Base-by-base conservation (phyloP, 768 basidiomycete species). In the Trametes villosa region DNA sequence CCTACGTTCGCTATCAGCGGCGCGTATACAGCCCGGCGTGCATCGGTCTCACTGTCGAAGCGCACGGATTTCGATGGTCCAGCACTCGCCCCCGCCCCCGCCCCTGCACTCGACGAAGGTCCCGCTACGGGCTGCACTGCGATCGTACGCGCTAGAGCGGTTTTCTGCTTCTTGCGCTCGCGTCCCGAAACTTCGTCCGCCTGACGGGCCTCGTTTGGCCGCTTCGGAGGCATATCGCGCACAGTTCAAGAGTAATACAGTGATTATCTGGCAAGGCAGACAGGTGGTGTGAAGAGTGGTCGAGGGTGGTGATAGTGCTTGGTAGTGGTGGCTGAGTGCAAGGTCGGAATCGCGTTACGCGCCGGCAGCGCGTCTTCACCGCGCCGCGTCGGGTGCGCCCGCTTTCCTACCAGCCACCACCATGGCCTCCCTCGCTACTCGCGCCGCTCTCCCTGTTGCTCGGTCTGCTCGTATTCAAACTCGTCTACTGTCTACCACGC, bases 101-200 rank as follows among this genome's bases (percentile, higher is more conserved):
- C 76, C 29, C 64, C 31, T 29, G 40, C 40, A 18, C 58, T 57
- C 24, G 58, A 57, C 17, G 65, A 59, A 47, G 63, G 62, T 0
- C 47, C 45, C 17, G 66, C 9, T 0, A 66, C 38, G 33, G 76
- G 56, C 67, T 93, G 89, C 1, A 91, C 83, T 4, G 82, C 76
- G 59, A 93, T 92, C 4, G 83, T 84, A 12, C 91, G 83, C 11
- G 90, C 88, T 51, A 74, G 76, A 17, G 77, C 76, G 17, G 89
- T 75, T 70, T 86, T 91, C 47, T 80, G 75, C 71, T 88, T 92
- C 77, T 94, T 93, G 70, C 81, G 84, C 59, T 87, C 84, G 47
- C 85, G 73, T 2, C 76, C 73, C 12, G 67, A 70, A 13, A 70
- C 55, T 49, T 74, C 77, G 1, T 66, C 67, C 1, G 56, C 24